A percentile compares a stretch with the other conserved stretches of the same genome.
Evolutionary conservation across 2,329 filamentous ascomycete species (phyloP).

Genomic region (Neofusicoccum umdonicola): DNA sequence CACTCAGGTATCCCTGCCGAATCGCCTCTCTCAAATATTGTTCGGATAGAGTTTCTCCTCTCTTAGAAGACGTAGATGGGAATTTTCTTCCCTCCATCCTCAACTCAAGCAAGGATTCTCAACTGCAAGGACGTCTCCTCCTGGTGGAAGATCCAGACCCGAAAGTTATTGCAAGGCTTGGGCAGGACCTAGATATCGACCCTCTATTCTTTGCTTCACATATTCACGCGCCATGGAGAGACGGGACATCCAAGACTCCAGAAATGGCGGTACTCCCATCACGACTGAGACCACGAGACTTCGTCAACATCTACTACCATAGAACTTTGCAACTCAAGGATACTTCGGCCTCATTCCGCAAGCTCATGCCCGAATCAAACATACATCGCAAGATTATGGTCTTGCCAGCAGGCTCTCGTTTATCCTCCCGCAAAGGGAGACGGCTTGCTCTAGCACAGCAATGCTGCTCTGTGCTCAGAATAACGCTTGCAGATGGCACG

Average conservation of each 20-base stretch:
- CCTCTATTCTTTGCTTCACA: neutral
- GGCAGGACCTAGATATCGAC: neutral
- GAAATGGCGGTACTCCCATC: slow-evolving; percentile 23
- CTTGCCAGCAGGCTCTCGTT: no score
- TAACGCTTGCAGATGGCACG: neutral
- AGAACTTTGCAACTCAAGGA: slow-evolving; percentile 16
- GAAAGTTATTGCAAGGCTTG: neutral
- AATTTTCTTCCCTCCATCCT: no score
- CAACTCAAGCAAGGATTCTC: no score
- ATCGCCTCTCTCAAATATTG: no score
- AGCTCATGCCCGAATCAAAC: neutral
- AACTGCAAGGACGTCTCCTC: neutral
- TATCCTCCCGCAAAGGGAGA: neutral
- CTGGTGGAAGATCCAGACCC: neutral
- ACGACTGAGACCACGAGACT: slow-evolving; percentile 12
- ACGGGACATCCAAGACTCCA: slow-evolving; percentile 16
- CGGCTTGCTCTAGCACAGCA: slow-evolving; percentile 21
- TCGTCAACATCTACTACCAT: slow-evolving; percentile 22
- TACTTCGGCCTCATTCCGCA: neutral
- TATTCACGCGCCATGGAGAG: neutral
- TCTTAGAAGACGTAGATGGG: no score
- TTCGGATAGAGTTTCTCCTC: no score
- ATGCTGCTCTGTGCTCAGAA: slow-evolving; percentile 20
- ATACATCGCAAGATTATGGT: slow-evolving; percentile 22
- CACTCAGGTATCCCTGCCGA: no score